Percentiles rank a stretch among this genome's conserved stretches.
Conservation (phyloP, 2,329 filamentous ascomycete genomes). For the Fusarium mangiferae region DNA sequence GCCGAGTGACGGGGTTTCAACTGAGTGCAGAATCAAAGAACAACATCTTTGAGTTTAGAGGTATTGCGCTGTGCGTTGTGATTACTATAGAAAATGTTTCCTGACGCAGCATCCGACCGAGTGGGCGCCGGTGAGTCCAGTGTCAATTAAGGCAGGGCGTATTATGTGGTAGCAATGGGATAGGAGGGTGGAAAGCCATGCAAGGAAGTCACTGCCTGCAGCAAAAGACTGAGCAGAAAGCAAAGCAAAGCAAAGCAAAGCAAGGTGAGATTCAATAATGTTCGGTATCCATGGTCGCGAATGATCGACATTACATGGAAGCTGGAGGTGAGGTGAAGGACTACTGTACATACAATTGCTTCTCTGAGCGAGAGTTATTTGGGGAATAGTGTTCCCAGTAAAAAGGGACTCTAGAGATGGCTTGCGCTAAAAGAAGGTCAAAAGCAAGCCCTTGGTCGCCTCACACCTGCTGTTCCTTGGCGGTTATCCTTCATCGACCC, state of each 20-base stretch:
- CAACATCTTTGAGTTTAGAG: background rate
- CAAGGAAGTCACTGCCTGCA: conserved; percentile 3
- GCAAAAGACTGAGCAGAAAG: conserved; percentile 5
- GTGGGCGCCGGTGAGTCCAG: background rate
- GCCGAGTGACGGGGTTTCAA: conserved; percentile 7
- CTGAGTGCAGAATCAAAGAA: background rate
- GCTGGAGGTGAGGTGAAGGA: conserved; percentile 21
- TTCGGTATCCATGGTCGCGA: background rate
- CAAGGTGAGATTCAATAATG: conserved; percentile 14
- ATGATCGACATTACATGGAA: conserved; percentile 32
- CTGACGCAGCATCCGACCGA: background rate
- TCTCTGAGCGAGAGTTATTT: conserved; percentile 7
- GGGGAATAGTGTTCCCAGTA: conserved; percentile 8
- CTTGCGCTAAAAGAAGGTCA: conserved; percentile 21
- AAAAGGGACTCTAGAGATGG: background rate
- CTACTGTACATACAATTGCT: background rate
- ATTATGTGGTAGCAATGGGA: conserved; percentile 9
- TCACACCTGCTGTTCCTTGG: conserved; percentile 15
- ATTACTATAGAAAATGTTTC: background rate
- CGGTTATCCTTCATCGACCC: conserved; percentile 18
- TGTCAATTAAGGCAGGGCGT: conserved; percentile 3
- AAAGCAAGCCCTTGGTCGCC: conserved; percentile 16
- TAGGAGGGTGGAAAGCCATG: conserved; percentile 6
- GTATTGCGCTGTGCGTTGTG: background rate
- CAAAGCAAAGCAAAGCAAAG: background rate